Conservation (phyloP, 306 rosid species). For the Ochetophila trinervis region DNA sequence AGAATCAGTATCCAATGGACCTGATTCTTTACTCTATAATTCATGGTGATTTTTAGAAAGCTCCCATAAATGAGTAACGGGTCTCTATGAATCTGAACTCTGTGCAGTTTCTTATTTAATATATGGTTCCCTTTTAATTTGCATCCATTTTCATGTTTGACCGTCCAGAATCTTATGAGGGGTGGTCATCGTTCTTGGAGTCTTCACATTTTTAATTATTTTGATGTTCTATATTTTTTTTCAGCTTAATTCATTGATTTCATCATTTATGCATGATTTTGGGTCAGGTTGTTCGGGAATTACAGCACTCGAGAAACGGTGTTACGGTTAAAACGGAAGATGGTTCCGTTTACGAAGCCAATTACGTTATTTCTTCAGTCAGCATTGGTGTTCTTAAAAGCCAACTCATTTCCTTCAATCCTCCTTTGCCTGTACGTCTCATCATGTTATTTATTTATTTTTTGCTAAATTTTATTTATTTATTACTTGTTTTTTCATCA, state of each 20-base stretch:
- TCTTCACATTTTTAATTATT: neutral
- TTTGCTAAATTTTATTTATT: neutral
- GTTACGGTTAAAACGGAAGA: constrained; percentile 83
- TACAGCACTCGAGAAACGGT: constrained; percentile 85
- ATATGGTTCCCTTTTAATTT: neutral
- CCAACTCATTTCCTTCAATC: constrained; percentile 75
- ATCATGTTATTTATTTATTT: neutral
- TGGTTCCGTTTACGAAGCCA: constrained; percentile 72
- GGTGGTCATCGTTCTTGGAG: constrained; percentile 21
- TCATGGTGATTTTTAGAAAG: constrained; percentile 4
- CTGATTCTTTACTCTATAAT: constrained; percentile 14
- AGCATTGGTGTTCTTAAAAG: constrained; percentile 98
- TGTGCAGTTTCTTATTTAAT: constrained; percentile 19
- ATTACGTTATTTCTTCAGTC: constrained; percentile 78
- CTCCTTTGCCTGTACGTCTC: constrained; percentile 83
- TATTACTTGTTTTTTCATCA: constrained; percentile 3
- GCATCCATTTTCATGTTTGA: constrained; percentile 37
- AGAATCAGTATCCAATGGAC: constrained; percentile 34
- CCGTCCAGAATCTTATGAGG: constrained; percentile 26
- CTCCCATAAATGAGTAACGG: constrained; percentile 19
- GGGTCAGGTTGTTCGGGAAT: constrained; percentile 82
- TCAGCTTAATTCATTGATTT: neutral
- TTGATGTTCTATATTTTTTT: constrained; percentile 12
- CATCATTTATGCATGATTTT: constrained; percentile 32
- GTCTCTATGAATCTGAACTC: constrained; percentile 12